Evolutionary conservation across 768 basidiomycete species (phyloP).

Genomic region (Termitomyces sp.): DNA sequence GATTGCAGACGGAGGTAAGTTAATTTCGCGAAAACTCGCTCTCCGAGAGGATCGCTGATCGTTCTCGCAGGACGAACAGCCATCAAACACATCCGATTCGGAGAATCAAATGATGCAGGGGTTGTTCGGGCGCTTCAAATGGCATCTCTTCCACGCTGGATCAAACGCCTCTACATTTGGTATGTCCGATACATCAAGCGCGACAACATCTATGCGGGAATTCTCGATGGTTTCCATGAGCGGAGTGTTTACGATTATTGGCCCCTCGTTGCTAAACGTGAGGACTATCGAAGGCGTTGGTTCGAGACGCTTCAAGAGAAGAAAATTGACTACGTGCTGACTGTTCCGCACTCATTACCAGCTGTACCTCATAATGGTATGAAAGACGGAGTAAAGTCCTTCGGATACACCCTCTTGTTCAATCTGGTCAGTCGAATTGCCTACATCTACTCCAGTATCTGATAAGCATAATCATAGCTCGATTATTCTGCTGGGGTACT

Average conservation of each 20-base stretch:
- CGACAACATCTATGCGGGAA: conserved; percentile 48
- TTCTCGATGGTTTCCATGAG: conserved; percentile 41
- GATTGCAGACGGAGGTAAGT: conserved; percentile 43
- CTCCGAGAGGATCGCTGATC: neutral
- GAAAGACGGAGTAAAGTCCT: conserved; percentile 45
- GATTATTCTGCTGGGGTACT: conserved; percentile 53
- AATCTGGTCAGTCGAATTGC: conserved; percentile 40
- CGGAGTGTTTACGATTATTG: conserved; percentile 43
- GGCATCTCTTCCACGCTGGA: conserved; percentile 39
- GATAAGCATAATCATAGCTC: conserved; percentile 21
- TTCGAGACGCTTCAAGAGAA: conserved; percentile 33
- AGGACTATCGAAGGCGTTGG: conserved; percentile 37
- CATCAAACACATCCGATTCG: conserved; percentile 4
- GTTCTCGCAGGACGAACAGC: conserved; percentile 8
- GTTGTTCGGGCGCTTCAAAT: conserved; percentile 26
- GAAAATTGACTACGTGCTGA: conserved; percentile 53
- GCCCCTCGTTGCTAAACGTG: conserved; percentile 41
- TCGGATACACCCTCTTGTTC: conserved; percentile 58
- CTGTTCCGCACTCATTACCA: conserved; percentile 51
- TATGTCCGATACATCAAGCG: conserved; percentile 46
- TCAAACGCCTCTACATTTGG: conserved; percentile 43
- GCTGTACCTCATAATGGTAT: conserved; percentile 50
- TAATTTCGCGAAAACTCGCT: neutral
- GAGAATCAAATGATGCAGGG: conserved; percentile 14
- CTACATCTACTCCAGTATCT: neutral